Evolutionary conservation across 1,284 basidiomycete genomes (phyloP).

Genomic region (Puccinia sorghi): DNA sequence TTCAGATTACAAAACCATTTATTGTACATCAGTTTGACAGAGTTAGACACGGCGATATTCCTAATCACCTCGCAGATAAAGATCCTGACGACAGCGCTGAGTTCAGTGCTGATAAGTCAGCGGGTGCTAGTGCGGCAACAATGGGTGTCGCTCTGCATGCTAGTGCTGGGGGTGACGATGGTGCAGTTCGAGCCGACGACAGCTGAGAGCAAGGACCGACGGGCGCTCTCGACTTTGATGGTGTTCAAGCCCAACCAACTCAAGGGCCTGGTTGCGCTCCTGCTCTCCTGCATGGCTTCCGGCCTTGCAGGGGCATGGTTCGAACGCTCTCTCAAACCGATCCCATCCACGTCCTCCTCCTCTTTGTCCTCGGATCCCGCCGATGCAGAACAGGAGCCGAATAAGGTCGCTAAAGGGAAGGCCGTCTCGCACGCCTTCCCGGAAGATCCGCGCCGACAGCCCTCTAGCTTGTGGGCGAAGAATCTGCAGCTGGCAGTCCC

Average conservation of each 20-base stretch:
- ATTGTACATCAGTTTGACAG: constrained; percentile 13
- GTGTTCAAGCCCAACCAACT: background rate
- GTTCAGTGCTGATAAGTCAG: constrained; percentile 20
- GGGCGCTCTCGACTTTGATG: background rate
- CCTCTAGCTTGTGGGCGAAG: constrained; percentile 18
- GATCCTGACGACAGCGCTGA: constrained; percentile 26
- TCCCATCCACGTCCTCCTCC: background rate
- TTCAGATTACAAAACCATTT: constrained; percentile 37
- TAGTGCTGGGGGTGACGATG: constrained; percentile 22
- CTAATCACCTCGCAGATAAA: constrained; percentile 35
- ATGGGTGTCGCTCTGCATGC: background rate
- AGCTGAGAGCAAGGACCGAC: too few relatives aligned
- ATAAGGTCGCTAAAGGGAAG: background rate
- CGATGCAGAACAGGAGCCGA: background rate
- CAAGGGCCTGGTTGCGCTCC: constrained; percentile 8
- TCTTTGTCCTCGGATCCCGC: background rate
- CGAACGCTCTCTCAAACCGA: constrained; percentile 11
- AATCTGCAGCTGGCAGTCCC: constrained; percentile 29
- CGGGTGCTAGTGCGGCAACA: background rate
- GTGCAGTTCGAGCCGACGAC: constrained; percentile 30
- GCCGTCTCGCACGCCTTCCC: background rate
- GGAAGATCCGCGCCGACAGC: background rate
- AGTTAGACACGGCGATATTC: constrained; percentile 29
- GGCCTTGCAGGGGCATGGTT: constrained; percentile 29
- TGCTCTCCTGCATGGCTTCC: constrained; percentile 9